Evolutionary conservation across 2,329 filamentous ascomycete genomes (phyloP).

Genomic region (Stagonosporopsis vannaccii): DNA sequence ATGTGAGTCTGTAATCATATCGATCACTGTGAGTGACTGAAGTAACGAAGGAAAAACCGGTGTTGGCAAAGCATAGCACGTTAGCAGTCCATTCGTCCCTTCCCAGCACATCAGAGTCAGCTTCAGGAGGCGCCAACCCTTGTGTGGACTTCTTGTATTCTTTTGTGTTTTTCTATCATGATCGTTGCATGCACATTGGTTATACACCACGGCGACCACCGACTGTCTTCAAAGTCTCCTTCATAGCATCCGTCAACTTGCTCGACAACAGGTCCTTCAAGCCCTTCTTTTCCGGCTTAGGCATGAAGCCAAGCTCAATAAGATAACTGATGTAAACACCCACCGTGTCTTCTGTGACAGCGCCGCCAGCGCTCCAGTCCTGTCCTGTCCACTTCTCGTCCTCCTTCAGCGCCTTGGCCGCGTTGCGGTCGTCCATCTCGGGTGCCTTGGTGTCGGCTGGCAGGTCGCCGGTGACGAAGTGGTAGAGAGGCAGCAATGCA

Average conservation of each 20-base stretch:
- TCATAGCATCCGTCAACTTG: constrained; percentile 42
- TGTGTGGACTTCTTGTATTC: background rate
- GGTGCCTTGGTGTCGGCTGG: constrained; percentile 74
- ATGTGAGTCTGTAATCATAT: too few relatives aligned
- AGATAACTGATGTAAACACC: constrained; percentile 71
- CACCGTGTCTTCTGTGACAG: constrained; percentile 67
- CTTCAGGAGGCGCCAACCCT: background rate
- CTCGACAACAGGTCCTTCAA: constrained; percentile 37
- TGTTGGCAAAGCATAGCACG: background rate
- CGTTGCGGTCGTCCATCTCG: constrained; percentile 76
- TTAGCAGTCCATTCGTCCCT: background rate
- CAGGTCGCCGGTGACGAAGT: constrained; percentile 75
- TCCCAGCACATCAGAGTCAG: background rate
- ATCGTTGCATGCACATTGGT: background rate
- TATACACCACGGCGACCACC: constrained; percentile 42
- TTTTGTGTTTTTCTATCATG: background rate
- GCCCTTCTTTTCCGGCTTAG: constrained; percentile 41
- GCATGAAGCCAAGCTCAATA: constrained; percentile 68
- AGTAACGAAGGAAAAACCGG: background rate
- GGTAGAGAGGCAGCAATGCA: constrained; percentile 74
- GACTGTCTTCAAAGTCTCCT: constrained; percentile 44
- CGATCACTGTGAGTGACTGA: background rate
- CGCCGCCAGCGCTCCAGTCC: constrained; percentile 63
- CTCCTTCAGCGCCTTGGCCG: constrained; percentile 67
- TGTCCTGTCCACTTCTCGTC: constrained; percentile 67